A percentile compares a stretch with the other conserved stretches of the same genome.
These are phyloP conservation scores for Diatrype stigma DNA, from an alignment of 2,329 filamentous ascomycete genomes.

Conservation along the genomic window DNA sequence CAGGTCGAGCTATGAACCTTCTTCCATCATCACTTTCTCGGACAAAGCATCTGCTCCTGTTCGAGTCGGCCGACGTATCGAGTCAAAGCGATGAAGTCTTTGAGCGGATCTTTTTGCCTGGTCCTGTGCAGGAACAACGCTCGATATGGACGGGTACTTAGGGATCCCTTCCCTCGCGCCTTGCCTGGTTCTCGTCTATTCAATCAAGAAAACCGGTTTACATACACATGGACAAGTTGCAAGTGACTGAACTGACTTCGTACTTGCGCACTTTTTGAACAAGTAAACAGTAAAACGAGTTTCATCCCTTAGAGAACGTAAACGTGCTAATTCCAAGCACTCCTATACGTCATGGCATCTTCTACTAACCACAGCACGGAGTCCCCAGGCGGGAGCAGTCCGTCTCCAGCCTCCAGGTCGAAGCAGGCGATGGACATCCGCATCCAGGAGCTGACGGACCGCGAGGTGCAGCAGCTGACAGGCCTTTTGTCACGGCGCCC, in stretches of 20 bases:
- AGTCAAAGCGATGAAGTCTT: not conserved
- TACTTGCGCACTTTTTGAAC: too few species aligned
- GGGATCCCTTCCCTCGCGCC: not conserved
- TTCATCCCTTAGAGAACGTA: too few species aligned
- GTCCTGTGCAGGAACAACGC: not conserved
- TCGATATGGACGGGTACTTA: not conserved
- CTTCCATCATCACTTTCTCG: not conserved
- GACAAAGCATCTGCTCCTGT: not conserved
- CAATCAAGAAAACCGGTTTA: not conserved
- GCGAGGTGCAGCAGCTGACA: constrained; percentile 30
- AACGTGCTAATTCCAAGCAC: too few species aligned
- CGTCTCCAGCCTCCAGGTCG: not conserved
- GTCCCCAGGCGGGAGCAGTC: too few species aligned
- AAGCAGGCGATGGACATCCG: constrained; percentile 17
- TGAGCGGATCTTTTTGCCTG: not conserved
- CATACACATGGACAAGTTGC: too few species aligned
- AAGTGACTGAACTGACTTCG: too few species aligned
- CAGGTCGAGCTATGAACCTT: not conserved
- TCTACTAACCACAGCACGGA: not conserved
- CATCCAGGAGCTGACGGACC: constrained; percentile 20
- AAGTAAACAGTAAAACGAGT: too few species aligned
- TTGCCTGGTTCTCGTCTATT: not conserved
- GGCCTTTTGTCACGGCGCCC: constrained; percentile 33
- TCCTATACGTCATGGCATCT: too few species aligned
- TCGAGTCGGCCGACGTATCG: not conserved